phyloP scores from a whole-genome alignment of 2,329 filamentous ascomycete genomes.

The Lanzia echinophila region DNA sequence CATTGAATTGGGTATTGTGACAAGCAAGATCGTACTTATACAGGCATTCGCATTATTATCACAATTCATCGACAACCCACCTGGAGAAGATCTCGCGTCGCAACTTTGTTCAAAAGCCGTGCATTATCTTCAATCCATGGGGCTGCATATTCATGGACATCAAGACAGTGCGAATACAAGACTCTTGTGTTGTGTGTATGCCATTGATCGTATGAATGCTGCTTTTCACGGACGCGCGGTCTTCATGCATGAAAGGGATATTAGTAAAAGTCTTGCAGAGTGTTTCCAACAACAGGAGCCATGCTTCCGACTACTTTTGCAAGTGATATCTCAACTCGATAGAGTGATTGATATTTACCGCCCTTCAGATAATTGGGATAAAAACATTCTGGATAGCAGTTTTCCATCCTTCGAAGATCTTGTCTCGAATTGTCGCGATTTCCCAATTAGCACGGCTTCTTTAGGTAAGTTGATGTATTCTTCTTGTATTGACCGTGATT shows the following conservation, averaged over 20 bases:
- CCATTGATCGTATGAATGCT: slow-evolving; percentile 52
- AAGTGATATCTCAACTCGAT: slow-evolving; percentile 49
- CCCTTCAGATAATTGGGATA: slow-evolving; percentile 35
- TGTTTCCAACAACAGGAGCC: slow-evolving; percentile 46
- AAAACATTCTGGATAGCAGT: slow-evolving; percentile 10
- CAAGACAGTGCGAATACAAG: slow-evolving; percentile 31
- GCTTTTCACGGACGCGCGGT: slow-evolving; percentile 54
- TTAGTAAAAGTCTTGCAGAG: slow-evolving; percentile 46
- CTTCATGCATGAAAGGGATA: slow-evolving; percentile 54
- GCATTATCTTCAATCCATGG: slow-evolving; percentile 50
- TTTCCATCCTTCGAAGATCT: slow-evolving; percentile 30
- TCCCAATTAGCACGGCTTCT: slow-evolving; percentile 14
- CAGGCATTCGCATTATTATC: slow-evolving; percentile 48
- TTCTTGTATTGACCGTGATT: no score
- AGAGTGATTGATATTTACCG: slow-evolving; percentile 55
- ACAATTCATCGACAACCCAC: slow-evolving; percentile 50
- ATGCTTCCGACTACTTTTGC: slow-evolving; percentile 51
- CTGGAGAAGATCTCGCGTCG: slow-evolving; percentile 49
- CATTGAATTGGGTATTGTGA: slow-evolving; percentile 47
- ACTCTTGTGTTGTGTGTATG: slow-evolving; percentile 54
- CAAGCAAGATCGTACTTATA: slow-evolving; percentile 48
- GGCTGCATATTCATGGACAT: slow-evolving; percentile 43
- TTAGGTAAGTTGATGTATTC: slow-evolving; percentile 12
- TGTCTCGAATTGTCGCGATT: slow-evolving; percentile 15
- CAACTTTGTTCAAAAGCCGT: slow-evolving; percentile 47